phyloP scores from a whole-genome alignment of 2,329 filamentous ascomycete genomes.

The Aschersonia sp. region DNA sequence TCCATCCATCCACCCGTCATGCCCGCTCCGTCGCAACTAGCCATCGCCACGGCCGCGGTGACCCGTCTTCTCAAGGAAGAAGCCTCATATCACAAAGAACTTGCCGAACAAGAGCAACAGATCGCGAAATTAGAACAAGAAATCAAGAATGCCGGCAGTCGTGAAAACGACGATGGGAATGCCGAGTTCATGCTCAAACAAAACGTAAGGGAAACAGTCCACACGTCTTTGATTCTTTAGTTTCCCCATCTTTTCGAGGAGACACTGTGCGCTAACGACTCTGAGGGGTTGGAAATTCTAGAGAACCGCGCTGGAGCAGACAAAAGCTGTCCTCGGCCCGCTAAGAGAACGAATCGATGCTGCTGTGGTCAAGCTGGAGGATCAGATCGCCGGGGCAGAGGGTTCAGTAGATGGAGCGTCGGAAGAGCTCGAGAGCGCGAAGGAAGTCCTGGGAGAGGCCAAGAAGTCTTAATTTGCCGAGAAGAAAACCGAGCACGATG shows the following conservation, averaged over 20 bases:
- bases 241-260: no score
- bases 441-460: conserved; percentile 34
- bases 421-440: conserved; percentile 40
- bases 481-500: no score
- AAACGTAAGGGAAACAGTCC: conserved; percentile 41
- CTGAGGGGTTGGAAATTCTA: conserved; percentile 19
- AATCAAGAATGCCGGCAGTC: conserved; percentile 23
- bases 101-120: conserved; percentile 57
- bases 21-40: conserved; percentile 61
- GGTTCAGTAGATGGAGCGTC: conserved; percentile 20
- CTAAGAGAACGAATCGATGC: conserved; percentile 57
- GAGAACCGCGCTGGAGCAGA: conserved; percentile 75
- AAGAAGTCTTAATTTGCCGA: conserved; percentile 15
- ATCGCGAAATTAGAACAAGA: conserved; percentile 55
- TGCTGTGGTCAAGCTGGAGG: conserved; percentile 59
- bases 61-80: conserved; percentile 84
- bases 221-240: no score
- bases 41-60: conserved; percentile 68
- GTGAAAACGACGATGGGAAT: conserved; percentile 52
- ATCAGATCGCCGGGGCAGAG: conserved; percentile 48
- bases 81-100: conserved; percentile 76
- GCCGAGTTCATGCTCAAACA: conserved; percentile 69
- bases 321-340: conserved; percentile 64
- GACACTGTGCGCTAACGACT: neutral
- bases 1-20: conserved; percentile 27